Evolutionary conservation across 106 monocot species (phyloP).

Genomic region (Acanthochlamys bracteata): DNA sequence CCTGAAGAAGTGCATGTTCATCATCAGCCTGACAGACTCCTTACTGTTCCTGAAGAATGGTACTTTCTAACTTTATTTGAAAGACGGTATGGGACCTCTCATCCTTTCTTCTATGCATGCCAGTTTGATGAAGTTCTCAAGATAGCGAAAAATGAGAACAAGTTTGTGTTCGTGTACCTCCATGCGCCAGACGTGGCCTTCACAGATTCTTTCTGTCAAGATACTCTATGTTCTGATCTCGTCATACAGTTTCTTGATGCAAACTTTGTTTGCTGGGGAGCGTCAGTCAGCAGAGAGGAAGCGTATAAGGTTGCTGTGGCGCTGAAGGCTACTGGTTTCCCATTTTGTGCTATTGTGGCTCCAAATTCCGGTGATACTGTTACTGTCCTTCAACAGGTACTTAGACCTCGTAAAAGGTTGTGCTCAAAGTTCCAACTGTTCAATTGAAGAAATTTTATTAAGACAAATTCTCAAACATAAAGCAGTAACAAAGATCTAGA

Average conservation of each 20-base stretch:
- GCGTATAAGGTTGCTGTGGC: conserved; percentile 12
- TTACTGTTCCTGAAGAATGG: conserved; percentile 6
- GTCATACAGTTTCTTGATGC: conserved; percentile 23
- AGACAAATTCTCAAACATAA: neutral
- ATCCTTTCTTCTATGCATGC: conserved; percentile 29
- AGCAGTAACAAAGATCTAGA: too few relatives aligned
- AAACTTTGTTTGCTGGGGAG: conserved; percentile 34
- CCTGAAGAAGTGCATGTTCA: neutral
- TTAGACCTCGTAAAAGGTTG: neutral
- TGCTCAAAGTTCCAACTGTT: neutral
- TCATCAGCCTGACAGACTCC: neutral
- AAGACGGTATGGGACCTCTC: neutral
- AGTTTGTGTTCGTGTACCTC: conserved; percentile 31
- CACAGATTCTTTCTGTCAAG: conserved; percentile 16
- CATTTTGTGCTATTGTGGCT: conserved; percentile 27
- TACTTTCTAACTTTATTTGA: conserved; percentile 9
- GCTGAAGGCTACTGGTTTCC: conserved; percentile 16
- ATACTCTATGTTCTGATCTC: conserved; percentile 22
- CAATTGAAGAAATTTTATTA: too few relatives aligned
- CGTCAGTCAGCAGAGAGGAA: conserved; percentile 9
- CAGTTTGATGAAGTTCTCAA: conserved; percentile 15
- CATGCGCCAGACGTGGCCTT: conserved; percentile 19
- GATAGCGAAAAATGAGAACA: conserved; percentile 19
- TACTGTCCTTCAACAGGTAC: conserved; percentile 26
- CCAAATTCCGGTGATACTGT: conserved; percentile 14